A percentile compares a stretch with the other conserved stretches of the same genome.
These are phyloP conservation scores for Ephemerocybe angulata DNA, from an alignment of 768 basidiomycete species.

Conservation along the genomic window DNA sequence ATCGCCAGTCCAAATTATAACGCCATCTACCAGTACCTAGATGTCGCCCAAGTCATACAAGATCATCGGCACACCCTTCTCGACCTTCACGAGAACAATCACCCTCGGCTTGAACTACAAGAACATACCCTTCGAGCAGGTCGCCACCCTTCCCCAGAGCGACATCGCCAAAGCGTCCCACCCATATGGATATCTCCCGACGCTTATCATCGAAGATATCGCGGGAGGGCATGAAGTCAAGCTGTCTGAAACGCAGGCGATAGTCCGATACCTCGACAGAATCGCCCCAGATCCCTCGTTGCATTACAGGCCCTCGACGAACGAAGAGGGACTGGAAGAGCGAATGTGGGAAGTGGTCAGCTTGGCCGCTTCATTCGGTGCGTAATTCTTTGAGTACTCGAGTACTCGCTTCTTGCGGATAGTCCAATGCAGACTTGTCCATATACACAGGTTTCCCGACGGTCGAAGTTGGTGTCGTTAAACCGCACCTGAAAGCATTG, in stretches of 20 bases:
- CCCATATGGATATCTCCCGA: constrained; percentile 31
- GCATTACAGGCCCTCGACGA: constrained; percentile 12
- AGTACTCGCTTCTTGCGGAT: no score
- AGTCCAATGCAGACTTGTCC: background rate
- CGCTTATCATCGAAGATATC: constrained; percentile 24
- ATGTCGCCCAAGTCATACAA: constrained; percentile 12
- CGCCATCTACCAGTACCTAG: background rate
- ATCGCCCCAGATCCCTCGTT: constrained; percentile 26
- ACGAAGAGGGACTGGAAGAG: constrained; percentile 21
- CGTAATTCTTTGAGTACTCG: constrained; percentile 1
- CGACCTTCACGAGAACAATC: constrained; percentile 33
- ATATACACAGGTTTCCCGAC: constrained; percentile 25
- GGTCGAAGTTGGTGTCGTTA: constrained; percentile 27
- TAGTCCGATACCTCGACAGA: constrained; percentile 29
- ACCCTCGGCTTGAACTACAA: constrained; percentile 29
- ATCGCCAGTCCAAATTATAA: background rate
- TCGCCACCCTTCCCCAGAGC: constrained; percentile 19
- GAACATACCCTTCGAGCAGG: constrained; percentile 22
- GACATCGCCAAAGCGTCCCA: constrained; percentile 22
- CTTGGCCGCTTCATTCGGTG: constrained; percentile 27
- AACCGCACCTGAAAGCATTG: constrained; percentile 26
- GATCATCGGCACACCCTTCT: constrained; percentile 31
- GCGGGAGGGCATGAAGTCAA: constrained; percentile 12
- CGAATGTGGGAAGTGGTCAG: constrained; percentile 35
- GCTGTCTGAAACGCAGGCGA: constrained; percentile 31